phyloP scores from a whole-genome alignment of 2,329 filamentous ascomycete genomes.

The Trichoderma aggressivum region DNA sequence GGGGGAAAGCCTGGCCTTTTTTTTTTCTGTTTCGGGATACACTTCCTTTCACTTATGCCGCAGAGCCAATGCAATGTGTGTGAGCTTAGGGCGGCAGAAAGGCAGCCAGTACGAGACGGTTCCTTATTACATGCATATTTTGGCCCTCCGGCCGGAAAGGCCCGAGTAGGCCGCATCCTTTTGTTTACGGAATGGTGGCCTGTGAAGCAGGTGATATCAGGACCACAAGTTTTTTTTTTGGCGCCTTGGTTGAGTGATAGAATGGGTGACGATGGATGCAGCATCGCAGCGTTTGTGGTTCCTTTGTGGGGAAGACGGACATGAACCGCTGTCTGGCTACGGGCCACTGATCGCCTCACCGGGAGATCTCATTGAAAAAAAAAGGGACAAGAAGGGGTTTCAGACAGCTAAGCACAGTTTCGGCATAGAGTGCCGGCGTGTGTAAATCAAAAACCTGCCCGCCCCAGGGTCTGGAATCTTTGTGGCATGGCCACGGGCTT shows the following conservation, averaged over 20 bases:
- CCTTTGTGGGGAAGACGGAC: not conserved
- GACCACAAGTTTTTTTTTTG: not conserved
- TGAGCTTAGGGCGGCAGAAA: conserved; percentile 3
- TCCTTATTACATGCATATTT: conserved; percentile 19
- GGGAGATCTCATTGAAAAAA: conserved; percentile 6
- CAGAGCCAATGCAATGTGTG: not conserved
- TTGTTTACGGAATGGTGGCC: conserved; percentile 12
- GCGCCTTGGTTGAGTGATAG: conserved; percentile 13
- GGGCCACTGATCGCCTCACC: conserved; percentile 17
- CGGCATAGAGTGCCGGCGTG: conserved; percentile 8
- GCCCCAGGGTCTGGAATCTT: not conserved
- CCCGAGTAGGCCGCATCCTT: conserved; percentile 15
- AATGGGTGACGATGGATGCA: conserved; percentile 17
- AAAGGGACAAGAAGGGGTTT: not conserved
- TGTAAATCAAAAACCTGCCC: not conserved
- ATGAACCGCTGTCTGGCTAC: not conserved
- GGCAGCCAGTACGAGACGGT: conserved; percentile 7
- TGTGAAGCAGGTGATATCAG: conserved; percentile 15
- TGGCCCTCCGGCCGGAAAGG: conserved; percentile 18
- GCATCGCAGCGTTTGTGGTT: conserved; percentile 9
- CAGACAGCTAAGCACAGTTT: not conserved
- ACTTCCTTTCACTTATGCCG: conserved; percentile 7
- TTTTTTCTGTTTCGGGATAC: conserved; percentile 11
- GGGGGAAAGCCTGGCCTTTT: not conserved
- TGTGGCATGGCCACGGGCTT: not conserved